Evolutionary conservation across 208 protist species (phyloP).

Genomic region (Acanthamoeba royreba): DNA sequence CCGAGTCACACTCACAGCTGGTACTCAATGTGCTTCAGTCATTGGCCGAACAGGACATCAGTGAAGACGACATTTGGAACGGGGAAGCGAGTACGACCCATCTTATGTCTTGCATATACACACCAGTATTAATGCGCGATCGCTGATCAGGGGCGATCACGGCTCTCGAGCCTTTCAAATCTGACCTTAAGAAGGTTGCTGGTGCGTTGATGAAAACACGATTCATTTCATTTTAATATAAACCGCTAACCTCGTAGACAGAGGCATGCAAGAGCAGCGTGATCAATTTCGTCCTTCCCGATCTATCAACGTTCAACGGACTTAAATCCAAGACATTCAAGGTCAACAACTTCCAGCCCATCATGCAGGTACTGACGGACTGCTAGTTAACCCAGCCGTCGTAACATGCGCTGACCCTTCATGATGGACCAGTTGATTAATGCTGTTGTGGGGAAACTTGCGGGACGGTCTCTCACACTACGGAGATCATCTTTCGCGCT

Average conservation of each 20-base stretch:
- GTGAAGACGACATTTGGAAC: not conserved
- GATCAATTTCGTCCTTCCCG: not conserved
- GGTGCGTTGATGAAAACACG: too few species aligned
- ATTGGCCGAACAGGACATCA: not conserved
- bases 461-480: not conserved
- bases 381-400: not conserved
- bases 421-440: not conserved
- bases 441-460: not conserved
- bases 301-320: not conserved
- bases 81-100: not conserved
- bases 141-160: not conserved
- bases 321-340: not conserved
- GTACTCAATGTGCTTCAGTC: not conserved
- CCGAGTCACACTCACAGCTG: not conserved
- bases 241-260: too few species aligned
- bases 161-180: not conserved
- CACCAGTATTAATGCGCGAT: too few species aligned
- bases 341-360: not conserved
- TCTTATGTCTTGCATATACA: too few species aligned
- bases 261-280: not conserved
- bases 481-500: not conserved
- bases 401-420: not conserved
- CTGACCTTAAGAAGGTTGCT: not conserved
- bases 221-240: too few species aligned
- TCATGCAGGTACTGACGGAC: not conserved